Conservation (phyloP, 805 yeast species). For the Millerozyma miso region DNA sequence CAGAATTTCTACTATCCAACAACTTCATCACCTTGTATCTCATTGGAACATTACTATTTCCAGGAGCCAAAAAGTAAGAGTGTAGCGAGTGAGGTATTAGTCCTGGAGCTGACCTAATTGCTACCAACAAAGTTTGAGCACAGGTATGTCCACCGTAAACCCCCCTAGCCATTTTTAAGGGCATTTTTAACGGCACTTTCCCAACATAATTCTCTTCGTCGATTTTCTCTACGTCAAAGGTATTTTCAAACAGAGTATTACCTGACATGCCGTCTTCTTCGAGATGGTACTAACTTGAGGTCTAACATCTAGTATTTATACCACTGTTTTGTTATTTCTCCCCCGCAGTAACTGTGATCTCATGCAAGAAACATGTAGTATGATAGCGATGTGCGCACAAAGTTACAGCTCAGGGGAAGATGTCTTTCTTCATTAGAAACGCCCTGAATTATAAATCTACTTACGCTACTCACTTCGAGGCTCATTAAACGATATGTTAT, state of each 20-base stretch:
- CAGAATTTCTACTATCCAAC: slow-evolving; percentile 49
- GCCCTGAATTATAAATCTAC: too few species aligned
- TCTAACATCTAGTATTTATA: background rate
- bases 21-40: slow-evolving; percentile 50
- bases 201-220: slow-evolving; percentile 29
- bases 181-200: slow-evolving; percentile 30
- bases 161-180: slow-evolving; percentile 50
- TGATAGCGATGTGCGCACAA: too few species aligned
- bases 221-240: slow-evolving; percentile 22
- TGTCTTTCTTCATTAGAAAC: too few species aligned
- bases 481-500: background rate
- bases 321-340: too few species aligned
- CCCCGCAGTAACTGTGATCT: too few species aligned
- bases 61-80: slow-evolving; percentile 57
- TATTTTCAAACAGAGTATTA: slow-evolving; percentile 26
- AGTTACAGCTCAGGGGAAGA: too few species aligned
- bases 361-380: too few species aligned
- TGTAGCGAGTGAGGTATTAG: slow-evolving; percentile 59
- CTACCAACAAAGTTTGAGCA: slow-evolving; percentile 62
- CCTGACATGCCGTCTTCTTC: slow-evolving; percentile 1
- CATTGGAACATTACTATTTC: slow-evolving; percentile 42
- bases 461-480: background rate
- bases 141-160: slow-evolving; percentile 69
- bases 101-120: slow-evolving; percentile 42
- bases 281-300: background rate